Evolutionary conservation across 805 yeast genomes (phyloP).

Genomic region (Lipomyces orientalis): DNA sequence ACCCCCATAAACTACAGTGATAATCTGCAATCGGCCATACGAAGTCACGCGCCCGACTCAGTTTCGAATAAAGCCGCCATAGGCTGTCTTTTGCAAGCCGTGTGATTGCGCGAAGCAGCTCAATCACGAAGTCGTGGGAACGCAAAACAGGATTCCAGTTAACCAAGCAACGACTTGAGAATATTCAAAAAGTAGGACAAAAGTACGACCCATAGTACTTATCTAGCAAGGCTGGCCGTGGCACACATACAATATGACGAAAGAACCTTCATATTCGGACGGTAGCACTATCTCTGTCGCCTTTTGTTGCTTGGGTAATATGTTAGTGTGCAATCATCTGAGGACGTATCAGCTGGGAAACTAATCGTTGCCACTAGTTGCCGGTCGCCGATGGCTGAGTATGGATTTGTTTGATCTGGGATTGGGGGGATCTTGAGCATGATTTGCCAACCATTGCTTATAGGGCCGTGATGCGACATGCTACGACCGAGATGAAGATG

Average conservation of each 20-base stretch:
- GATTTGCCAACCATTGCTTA: slow-evolving; percentile 6
- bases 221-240: not conserved
- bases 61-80: not conserved
- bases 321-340: slow-evolving; percentile 52
- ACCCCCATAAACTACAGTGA: not conserved
- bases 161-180: not conserved
- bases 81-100: not conserved
- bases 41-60: not conserved
- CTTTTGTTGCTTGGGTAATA: slow-evolving; percentile 89
- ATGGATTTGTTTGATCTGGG: slow-evolving; percentile 25
- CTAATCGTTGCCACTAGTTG: slow-evolving; percentile 17
- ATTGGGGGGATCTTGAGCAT: not conserved
- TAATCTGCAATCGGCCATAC: not conserved
- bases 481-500: slow-evolving; percentile 19
- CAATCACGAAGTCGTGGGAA: not conserved
- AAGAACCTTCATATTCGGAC: not conserved
- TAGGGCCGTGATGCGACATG: slow-evolving; percentile 26
- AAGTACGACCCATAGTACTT: not conserved
- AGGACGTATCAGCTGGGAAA: not conserved
- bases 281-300: slow-evolving; percentile 68
- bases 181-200: no score
- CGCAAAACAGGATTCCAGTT: no score
- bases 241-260: not conserved
- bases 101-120: not conserved
- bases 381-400: slow-evolving; percentile 95